A percentile compares a stretch with the other conserved stretches of the same genome.
Evolutionary conservation across 192 early-diverging fungal species (phyloP).

Genomic region (Mortierella alpina): DNA sequence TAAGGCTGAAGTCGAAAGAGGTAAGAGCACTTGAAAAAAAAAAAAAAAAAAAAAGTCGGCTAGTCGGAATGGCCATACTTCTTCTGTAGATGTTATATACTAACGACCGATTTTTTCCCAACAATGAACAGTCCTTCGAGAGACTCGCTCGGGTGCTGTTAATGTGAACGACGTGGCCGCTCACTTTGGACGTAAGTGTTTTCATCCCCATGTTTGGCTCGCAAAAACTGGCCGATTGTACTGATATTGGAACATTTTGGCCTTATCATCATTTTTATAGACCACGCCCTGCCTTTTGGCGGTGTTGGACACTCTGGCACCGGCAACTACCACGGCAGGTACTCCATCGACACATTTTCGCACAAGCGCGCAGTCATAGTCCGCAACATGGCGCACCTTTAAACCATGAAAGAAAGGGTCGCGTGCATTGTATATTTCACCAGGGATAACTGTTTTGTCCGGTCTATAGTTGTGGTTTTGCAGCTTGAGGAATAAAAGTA

Average conservation of each 20-base stretch:
- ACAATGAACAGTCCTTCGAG: slow-evolving; percentile 58
- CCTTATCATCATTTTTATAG: slow-evolving; percentile 16
- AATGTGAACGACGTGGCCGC: slow-evolving; percentile 84
- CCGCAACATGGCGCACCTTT: slow-evolving; percentile 34
- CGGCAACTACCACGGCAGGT: slow-evolving; percentile 86
- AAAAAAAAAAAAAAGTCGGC: too few species aligned
- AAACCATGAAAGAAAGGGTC: neutral
- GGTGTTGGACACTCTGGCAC: slow-evolving; percentile 89
- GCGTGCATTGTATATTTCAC: too few species aligned
- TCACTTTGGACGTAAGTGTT: slow-evolving; percentile 67
- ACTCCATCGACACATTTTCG: slow-evolving; percentile 85
- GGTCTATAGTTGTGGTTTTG: too few species aligned
- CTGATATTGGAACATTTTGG: neutral
- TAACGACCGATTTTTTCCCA: neutral
- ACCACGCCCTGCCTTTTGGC: slow-evolving; percentile 81
- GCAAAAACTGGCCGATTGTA: too few species aligned
- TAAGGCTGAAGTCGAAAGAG: slow-evolving; percentile 59
- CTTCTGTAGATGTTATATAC: neutral
- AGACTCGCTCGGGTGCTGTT: slow-evolving; percentile 81
- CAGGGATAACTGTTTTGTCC: too few species aligned
- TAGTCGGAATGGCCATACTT: neutral
- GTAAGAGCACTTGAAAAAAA: slow-evolving; percentile 13
- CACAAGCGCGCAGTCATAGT: slow-evolving; percentile 75
- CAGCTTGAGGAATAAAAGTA: neutral
- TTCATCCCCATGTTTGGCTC: neutral